Conservation (phyloP, 768 basidiomycete species). For the Leccinellum rugosiceps region DNA sequence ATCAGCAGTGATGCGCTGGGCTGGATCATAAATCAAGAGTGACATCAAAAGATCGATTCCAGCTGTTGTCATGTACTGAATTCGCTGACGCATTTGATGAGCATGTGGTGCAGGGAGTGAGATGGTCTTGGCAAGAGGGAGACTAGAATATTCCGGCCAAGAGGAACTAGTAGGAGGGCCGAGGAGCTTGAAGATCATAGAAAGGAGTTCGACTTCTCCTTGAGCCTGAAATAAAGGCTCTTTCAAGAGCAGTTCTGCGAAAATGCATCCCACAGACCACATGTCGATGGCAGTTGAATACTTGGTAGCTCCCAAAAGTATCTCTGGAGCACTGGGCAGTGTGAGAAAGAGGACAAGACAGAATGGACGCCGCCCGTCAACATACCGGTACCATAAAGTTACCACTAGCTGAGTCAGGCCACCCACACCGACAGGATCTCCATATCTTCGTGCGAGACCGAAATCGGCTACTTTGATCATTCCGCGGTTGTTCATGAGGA, state of each 20-base stretch:
- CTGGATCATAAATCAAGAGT: constrained; percentile 87
- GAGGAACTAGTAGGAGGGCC: constrained; percentile 85
- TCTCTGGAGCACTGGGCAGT: constrained; percentile 79
- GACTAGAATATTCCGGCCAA: constrained; percentile 80
- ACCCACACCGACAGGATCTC: constrained; percentile 94
- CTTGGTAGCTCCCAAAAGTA: constrained; percentile 86
- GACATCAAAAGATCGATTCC: constrained; percentile 83
- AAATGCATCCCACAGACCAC: constrained; percentile 99
- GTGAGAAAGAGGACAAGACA: constrained; percentile 8
- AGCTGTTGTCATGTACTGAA: constrained; percentile 77
- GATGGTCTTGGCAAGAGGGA: constrained; percentile 82
- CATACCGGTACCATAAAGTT: constrained; percentile 97
- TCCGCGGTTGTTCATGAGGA: constrained; percentile 98
- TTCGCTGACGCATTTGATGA: constrained; percentile 77
- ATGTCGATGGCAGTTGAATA: constrained; percentile 96
- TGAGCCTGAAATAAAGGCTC: constrained; percentile 99
- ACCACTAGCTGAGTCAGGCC: constrained; percentile 98
- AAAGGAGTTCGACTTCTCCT: constrained; percentile 87
- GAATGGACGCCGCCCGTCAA: constrained; percentile 11
- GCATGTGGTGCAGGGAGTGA: constrained; percentile 72
- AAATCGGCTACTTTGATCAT: constrained; percentile 99
- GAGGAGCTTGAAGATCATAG: constrained; percentile 92
- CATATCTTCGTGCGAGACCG: constrained; percentile 91
- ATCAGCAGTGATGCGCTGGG: constrained; percentile 79
- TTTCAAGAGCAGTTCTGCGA: constrained; percentile 91